Evolutionary conservation across 2,329 filamentous ascomycete species (phyloP).

Genomic region (Nemania sp.): DNA sequence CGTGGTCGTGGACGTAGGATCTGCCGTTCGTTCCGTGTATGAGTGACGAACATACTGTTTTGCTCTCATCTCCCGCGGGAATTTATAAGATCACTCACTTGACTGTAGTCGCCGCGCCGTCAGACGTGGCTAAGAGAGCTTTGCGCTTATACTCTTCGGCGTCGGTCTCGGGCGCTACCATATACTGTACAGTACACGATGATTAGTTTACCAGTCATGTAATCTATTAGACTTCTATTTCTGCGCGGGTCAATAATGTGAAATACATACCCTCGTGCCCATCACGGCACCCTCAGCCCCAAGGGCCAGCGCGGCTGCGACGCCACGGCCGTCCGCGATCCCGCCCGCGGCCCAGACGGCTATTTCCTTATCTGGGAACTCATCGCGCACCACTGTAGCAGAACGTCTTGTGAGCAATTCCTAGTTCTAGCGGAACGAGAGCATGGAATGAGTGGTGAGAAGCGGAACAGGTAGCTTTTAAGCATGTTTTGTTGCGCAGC

Average conservation of each 20-base stretch:
- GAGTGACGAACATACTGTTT: neutral
- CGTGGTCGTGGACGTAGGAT: slow-evolving; percentile 39
- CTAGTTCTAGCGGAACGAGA: too few species aligned
- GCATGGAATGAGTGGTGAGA: too few species aligned
- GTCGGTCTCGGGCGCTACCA: slow-evolving; percentile 42
- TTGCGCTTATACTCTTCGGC: slow-evolving; percentile 39
- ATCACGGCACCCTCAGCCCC: slow-evolving; percentile 41
- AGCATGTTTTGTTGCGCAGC: too few species aligned
- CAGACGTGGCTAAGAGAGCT: slow-evolving; percentile 38
- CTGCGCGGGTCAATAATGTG: neutral
- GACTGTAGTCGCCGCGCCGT: slow-evolving; percentile 41
- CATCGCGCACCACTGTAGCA: slow-evolving; percentile 31
- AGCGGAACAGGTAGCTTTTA: too few species aligned
- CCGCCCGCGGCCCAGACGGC: slow-evolving; percentile 53
- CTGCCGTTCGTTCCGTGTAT: slow-evolving; percentile 24
- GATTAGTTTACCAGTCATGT: slow-evolving; percentile 17
- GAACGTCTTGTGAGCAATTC: neutral
- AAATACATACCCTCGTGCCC: slow-evolving; percentile 38
- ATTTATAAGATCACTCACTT: too few species aligned
- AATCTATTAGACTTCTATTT: neutral
- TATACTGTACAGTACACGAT: slow-evolving; percentile 38
- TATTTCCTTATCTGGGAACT: slow-evolving; percentile 32
- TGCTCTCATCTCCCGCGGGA: too few species aligned
- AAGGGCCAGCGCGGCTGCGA: slow-evolving; percentile 50
- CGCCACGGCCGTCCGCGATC: slow-evolving; percentile 51